Conservation (phyloP, 768 basidiomycete genomes). For the Nevesoporus exiguus region DNA sequence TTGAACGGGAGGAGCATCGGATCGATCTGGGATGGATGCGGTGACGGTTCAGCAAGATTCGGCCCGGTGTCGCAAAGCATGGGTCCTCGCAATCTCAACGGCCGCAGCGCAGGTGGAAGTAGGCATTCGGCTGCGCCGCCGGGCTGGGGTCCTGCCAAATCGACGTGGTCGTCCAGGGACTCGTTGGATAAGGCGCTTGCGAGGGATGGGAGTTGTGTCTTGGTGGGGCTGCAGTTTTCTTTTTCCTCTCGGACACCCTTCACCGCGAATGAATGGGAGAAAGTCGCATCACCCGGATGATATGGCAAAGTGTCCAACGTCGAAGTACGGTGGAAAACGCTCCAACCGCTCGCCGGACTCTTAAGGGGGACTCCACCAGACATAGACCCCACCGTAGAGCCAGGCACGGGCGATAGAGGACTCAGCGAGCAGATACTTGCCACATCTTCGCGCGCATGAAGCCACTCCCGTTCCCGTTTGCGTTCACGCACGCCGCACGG, state of each 20-base stretch:
- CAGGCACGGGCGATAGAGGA: neutral
- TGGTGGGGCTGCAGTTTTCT: neutral
- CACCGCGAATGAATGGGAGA: neutral
- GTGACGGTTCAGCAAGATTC: neutral
- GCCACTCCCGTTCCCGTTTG: neutral
- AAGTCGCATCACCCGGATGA: neutral
- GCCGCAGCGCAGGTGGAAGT: slow-evolving; percentile 22
- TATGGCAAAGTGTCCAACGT: neutral
- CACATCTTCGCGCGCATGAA: neutral
- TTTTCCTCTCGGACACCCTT: neutral
- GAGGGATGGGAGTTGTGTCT: slow-evolving; percentile 15
- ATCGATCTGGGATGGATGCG: slow-evolving; percentile 24
- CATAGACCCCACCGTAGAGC: neutral
- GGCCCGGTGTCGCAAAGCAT: neutral
- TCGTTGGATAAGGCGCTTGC: slow-evolving; percentile 18
- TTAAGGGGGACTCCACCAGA: neutral
- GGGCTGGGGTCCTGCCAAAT: slow-evolving; percentile 3
- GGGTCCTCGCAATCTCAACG: slow-evolving; percentile 18
- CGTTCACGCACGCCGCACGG: slow-evolving; percentile 13
- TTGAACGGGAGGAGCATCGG: slow-evolving; percentile 22
- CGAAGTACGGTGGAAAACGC: neutral
- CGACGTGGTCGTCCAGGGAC: slow-evolving; percentile 12
- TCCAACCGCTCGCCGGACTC: slow-evolving; percentile 3
- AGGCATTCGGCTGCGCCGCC: slow-evolving; percentile 7
- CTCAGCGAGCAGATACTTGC: neutral